phyloP scores from a whole-genome alignment of 805 yeast species.

The Metschnikowia drakensbergensis region DNA sequence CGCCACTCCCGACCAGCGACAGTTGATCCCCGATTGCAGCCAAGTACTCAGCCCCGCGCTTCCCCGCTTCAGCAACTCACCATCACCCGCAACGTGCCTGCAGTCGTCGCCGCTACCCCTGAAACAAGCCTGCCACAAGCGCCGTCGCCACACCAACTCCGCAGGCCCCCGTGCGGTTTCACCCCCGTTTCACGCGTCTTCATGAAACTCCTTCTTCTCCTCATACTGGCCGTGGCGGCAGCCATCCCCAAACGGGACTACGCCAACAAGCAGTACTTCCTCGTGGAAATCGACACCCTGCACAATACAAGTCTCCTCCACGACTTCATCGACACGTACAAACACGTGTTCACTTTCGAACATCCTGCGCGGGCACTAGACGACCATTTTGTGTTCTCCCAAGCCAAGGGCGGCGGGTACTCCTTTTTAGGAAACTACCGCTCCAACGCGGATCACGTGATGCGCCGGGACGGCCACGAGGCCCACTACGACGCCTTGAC shows the following conservation, averaged over 20 bases:
- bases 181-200: not conserved
- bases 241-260: slow-evolving; percentile 41
- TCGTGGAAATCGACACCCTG: slow-evolving; percentile 49
- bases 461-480: slow-evolving; percentile 28
- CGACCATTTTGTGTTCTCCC: slow-evolving; percentile 65
- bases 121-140: too few relatives aligned
- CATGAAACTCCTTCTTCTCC: slow-evolving; percentile 12
- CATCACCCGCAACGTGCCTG: too few relatives aligned
- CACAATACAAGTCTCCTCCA: slow-evolving; percentile 21
- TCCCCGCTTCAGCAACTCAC: too few relatives aligned
- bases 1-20: too few relatives aligned
- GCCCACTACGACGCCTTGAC: slow-evolving; percentile 24
- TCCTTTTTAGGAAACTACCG: slow-evolving; percentile 34
- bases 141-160: too few relatives aligned
- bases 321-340: slow-evolving; percentile 37
- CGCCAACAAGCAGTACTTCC: slow-evolving; percentile 51
- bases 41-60: too few relatives aligned
- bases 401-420: slow-evolving; percentile 34
- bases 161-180: too few relatives aligned
- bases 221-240: slow-evolving; percentile 8
- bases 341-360: slow-evolving; percentile 46
- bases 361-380: slow-evolving; percentile 60
- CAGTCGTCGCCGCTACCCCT: too few relatives aligned
- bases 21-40: too few relatives aligned
- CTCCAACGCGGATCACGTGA: slow-evolving; percentile 24